Evolutionary conservation across 2,329 filamentous ascomycete species (phyloP).

Genomic region (Microsporum ferrugineum): DNA sequence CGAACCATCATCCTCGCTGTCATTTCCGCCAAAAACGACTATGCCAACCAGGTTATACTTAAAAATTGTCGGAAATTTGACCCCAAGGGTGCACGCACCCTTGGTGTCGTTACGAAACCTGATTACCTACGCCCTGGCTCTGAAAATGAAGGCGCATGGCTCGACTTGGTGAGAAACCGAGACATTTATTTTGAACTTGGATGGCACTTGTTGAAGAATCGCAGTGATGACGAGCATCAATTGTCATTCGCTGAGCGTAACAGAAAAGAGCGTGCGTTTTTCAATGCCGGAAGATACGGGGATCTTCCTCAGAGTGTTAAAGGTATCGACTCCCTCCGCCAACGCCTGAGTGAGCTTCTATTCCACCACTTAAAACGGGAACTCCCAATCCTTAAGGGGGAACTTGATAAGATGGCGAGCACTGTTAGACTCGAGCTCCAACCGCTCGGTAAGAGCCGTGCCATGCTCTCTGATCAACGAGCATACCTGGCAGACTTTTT

Average conservation of each 20-base stretch:
- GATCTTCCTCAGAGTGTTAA: not conserved
- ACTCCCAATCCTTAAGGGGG: conserved; percentile 19
- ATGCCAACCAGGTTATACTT: conserved; percentile 48
- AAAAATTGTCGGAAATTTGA: conserved; percentile 23
- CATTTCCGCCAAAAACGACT: conserved; percentile 40
- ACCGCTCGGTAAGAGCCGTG: conserved; percentile 32
- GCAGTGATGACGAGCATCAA: not conserved
- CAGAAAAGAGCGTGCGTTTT: conserved; percentile 3
- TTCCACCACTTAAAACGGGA: conserved; percentile 20
- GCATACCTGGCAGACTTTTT: conserved; percentile 32
- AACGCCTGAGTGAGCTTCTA: conserved; percentile 13
- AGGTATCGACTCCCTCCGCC: conserved; percentile 7
- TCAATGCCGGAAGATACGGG: conserved; percentile 1
- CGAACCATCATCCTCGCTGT: conserved; percentile 50
- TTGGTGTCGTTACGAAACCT: conserved; percentile 27
- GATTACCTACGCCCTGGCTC: conserved; percentile 19
- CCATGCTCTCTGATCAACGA: conserved; percentile 35
- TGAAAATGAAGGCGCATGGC: conserved; percentile 17
- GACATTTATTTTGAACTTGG: conserved; percentile 19
- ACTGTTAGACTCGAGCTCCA: not conserved
- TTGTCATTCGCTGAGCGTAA: conserved; percentile 6
- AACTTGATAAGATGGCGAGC: conserved; percentile 12
- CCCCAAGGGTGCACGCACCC: conserved; percentile 18
- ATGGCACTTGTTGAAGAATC: conserved; percentile 21
- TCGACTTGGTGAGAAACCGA: conserved; percentile 19